Evolutionary conservation across 192 early-diverging fungal genomes (phyloP).

Genomic region (Funneliformis geosporum): DNA sequence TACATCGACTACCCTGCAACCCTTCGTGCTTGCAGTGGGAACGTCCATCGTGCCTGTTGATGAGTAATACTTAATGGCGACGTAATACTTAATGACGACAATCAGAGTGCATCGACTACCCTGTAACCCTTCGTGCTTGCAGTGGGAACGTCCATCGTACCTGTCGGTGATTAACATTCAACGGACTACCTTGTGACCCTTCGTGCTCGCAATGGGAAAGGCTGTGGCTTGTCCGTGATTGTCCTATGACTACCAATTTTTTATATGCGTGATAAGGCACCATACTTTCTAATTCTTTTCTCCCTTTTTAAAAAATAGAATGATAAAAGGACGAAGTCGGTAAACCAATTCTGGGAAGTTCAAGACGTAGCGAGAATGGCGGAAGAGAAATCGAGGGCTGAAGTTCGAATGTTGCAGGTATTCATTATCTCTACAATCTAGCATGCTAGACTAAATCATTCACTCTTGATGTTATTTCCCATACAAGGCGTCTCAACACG

Average conservation of each 20-base stretch:
- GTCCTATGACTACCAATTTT: too few relatives aligned
- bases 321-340: constrained; percentile 4
- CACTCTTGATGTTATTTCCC: constrained; percentile 18
- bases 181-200: constrained; percentile 25
- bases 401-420: constrained; percentile 31
- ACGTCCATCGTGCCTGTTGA: constrained; percentile 21
- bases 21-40: constrained; percentile 10
- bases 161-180: constrained; percentile 16
- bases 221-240: constrained; percentile 31
- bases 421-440: constrained; percentile 23
- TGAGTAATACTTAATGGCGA: constrained; percentile 23
- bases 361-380: constrained; percentile 1
- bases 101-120: constrained; percentile 5
- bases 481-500: constrained; percentile 10
- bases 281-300: constrained; percentile 27
- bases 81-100: too few relatives aligned
- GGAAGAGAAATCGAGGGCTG: constrained; percentile 16
- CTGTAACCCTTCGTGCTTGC: background rate
- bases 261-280: constrained; percentile 1
- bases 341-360: constrained; percentile 30
- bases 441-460: constrained; percentile 20
- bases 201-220: constrained; percentile 22
- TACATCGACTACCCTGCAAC: background rate
- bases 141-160: constrained; percentile 21
- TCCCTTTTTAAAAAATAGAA: constrained; percentile 12